Base-by-base conservation (phyloP, 2,329 filamentous ascomycete genomes). In the Colletotrichum limetticola region DNA sequence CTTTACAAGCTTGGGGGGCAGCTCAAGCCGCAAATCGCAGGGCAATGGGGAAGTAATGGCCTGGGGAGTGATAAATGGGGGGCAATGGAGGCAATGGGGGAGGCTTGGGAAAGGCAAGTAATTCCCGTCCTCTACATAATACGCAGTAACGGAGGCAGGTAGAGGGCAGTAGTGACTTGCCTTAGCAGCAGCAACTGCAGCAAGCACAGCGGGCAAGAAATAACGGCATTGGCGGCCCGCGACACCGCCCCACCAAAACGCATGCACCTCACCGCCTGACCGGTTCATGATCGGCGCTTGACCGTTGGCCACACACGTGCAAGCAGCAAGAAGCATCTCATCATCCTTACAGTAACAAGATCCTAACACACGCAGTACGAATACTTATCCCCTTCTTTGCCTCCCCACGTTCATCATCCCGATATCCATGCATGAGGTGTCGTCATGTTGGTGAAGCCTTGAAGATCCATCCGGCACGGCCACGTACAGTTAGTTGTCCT, bases 191-290 rank as follows among this genome's bases (percentile, higher is more conserved):
- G 37, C 37, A 35, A 35, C 11, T 35, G 32, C 32, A 42, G 37
- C 37, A 42, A 42, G 37, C 37, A 42, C 37, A 42, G 37, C 37
- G 37, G 60, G 28, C 28, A 63, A 35, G 60, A 42, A 65, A 30
- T 37, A 42, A 46, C 62, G 52, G 52, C 35, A 55, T 46, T 57
- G 62, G 52, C 52, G 52, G 52, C 32, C 62, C 32, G 62, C 62
- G 46, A 57, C 49, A 56, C 52, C 30, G 62, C 22, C 32, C 62
- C 62, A 55, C 62, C 35, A 16, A 49, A 57, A 42, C 30, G 30
- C 32, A 65, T 65, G 62, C 62, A 65, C 62, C 62, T 65, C 62
- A 65, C 62, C 62, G 62, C 62, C 62, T 65, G 62, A 65, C 62
- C 62, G 22, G 52, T 65, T 65, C 62, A 42, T 46, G 62, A 65